Conservation (phyloP, 2,329 filamentous ascomycete species). For the Colletotrichum cuscutae region DNA sequence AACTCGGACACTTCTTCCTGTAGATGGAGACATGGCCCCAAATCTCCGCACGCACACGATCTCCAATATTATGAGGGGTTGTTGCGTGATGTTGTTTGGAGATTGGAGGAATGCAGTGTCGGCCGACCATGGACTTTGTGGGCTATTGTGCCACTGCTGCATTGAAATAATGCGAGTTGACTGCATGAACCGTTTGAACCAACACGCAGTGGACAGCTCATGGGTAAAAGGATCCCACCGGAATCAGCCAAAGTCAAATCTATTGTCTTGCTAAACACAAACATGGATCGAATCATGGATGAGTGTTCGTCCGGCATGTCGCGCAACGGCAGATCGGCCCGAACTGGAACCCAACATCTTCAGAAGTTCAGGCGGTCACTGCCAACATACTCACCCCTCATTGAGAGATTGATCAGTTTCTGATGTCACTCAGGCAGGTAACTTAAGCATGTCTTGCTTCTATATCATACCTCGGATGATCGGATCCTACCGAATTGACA, state of each 20-base stretch:
- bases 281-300: not conserved
- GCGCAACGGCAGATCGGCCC: not conserved
- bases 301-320: not conserved
- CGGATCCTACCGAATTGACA: conserved; percentile 25
- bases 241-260: too few relatives aligned
- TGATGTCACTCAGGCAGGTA: not conserved
- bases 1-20: not conserved
- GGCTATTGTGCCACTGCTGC: not conserved
- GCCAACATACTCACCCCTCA: not conserved
- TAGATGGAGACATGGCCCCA: not conserved
- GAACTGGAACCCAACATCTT: not conserved
- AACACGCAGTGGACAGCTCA: too few relatives aligned
- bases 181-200: not conserved
- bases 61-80: not conserved
- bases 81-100: not conserved
- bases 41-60: not conserved
- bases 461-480: conserved; percentile 6
- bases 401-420: not conserved
- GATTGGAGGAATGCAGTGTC: too few relatives aligned
- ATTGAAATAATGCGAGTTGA: not conserved
- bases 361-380: not conserved
- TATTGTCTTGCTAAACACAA: not conserved
- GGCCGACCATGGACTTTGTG: not conserved
- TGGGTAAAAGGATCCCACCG: not conserved
- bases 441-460: not conserved